Evolutionary conservation across 805 yeast genomes (phyloP).

Genomic region (Candida orba): DNA sequence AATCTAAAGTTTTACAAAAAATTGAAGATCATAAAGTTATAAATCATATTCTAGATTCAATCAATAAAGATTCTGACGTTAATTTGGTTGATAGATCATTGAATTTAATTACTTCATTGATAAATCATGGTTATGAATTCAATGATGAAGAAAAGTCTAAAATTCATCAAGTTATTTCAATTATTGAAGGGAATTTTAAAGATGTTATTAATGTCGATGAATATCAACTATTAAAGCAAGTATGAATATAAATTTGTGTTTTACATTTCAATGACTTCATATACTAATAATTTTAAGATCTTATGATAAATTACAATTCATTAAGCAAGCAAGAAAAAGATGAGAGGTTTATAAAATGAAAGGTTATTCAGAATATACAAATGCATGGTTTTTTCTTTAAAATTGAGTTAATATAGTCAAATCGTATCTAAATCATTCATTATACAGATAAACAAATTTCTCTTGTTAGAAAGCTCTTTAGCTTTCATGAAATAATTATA

Average conservation of each 20-base stretch:
- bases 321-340: slow-evolving; percentile 12
- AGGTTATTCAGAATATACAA: too few species aligned
- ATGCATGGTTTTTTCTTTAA: too few species aligned
- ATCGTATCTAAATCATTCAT: too few species aligned
- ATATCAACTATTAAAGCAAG: slow-evolving; percentile 40
- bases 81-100: slow-evolving; percentile 53
- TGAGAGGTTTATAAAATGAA: background rate
- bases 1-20: slow-evolving; percentile 31
- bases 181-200: slow-evolving; percentile 32
- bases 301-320: slow-evolving; percentile 14
- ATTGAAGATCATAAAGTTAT: slow-evolving; percentile 27
- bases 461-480: too few species aligned
- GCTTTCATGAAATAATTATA: too few species aligned
- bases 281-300: slow-evolving; percentile 16
- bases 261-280: background rate
- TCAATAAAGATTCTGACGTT: slow-evolving; percentile 27
- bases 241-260: slow-evolving; percentile 12
- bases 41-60: slow-evolving; percentile 22
- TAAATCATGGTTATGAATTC: slow-evolving; percentile 39
- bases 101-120: slow-evolving; percentile 40
- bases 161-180: slow-evolving; percentile 31
- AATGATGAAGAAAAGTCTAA: slow-evolving; percentile 33
- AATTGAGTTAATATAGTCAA: too few species aligned
- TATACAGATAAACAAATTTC: too few species aligned
- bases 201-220: slow-evolving; percentile 52